A percentile compares a stretch with the other conserved stretches of the same genome.
phyloP scores from a whole-genome alignment of 306 rosid genomes.

The Arachis stenosperma region DNA sequence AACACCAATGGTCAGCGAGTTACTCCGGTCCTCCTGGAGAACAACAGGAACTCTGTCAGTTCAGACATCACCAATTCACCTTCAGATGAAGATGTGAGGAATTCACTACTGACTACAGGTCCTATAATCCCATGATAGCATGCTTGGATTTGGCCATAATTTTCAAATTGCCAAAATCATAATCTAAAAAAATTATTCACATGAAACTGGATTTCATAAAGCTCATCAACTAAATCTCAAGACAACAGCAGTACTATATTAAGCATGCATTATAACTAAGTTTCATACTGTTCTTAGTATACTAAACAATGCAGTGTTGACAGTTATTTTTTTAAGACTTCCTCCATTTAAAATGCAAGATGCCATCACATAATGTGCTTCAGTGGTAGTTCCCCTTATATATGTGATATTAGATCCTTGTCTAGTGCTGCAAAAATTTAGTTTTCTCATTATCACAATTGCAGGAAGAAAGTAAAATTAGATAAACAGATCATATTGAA shows the following conservation, averaged over 20 bases:
- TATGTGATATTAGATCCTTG: background rate
- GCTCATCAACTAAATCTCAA: constrained; percentile 10
- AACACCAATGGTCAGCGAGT: constrained; percentile 86
- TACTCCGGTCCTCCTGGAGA: constrained; percentile 84
- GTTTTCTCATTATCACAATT: background rate
- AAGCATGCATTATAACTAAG: background rate
- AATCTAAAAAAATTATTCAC: background rate
- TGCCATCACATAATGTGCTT: background rate
- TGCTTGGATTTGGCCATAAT: background rate
- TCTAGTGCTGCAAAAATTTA: background rate
- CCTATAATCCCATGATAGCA: constrained; percentile 1
- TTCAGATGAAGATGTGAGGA: constrained; percentile 25
- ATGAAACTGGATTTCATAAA: background rate
- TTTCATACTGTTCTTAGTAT: background rate
- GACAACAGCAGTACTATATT: constrained; percentile 3
- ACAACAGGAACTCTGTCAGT: constrained; percentile 39
- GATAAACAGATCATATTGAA: background rate
- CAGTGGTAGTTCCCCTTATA: constrained; percentile 7
- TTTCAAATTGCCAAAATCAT: background rate
- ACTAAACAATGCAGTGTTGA: background rate
- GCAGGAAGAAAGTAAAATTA: background rate
- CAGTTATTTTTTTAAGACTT: background rate
- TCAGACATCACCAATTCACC: constrained; percentile 20
- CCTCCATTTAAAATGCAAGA: background rate
- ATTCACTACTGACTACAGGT: constrained; percentile 27